Evolutionary conservation across 164 flowering plant species (phyloP).

Genomic region (Aristolochia contorta): DNA sequence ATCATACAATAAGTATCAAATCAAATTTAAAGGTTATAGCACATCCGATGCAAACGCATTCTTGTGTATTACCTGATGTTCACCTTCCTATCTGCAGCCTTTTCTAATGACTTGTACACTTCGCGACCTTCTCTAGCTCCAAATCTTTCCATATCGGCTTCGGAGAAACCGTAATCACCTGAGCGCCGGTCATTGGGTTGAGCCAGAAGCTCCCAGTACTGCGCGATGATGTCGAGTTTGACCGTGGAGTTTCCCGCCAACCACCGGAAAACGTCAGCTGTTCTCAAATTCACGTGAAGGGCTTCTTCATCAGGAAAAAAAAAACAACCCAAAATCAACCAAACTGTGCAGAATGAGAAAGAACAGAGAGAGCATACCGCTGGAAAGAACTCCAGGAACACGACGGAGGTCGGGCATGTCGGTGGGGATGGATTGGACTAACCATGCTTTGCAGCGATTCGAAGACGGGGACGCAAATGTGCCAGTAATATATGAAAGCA

Average conservation of each 20-base stretch:
- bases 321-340: not conserved
- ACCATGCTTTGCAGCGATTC: slow-evolving; percentile 69
- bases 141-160: slow-evolving; percentile 48
- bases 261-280: slow-evolving; percentile 81
- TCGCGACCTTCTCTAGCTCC: slow-evolving; percentile 54
- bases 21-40: not conserved
- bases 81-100: slow-evolving; percentile 74
- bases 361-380: slow-evolving; percentile 30
- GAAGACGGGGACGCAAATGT: slow-evolving; percentile 3
- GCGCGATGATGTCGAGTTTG: slow-evolving; percentile 67
- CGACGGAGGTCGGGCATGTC: slow-evolving; percentile 76
- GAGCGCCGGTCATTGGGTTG: slow-evolving; percentile 61
- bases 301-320: not conserved
- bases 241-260: slow-evolving; percentile 66
- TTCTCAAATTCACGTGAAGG: not conserved
- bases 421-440: slow-evolving; percentile 87
- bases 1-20: too few species aligned
- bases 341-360: not conserved
- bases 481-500: not conserved
- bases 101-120: slow-evolving; percentile 50
- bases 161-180: slow-evolving; percentile 85
- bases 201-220: slow-evolving; percentile 79
- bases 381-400: slow-evolving; percentile 67
- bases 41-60: not conserved
- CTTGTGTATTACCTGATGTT: slow-evolving; percentile 37